Evolutionary conservation across 2,329 filamentous ascomycete species (phyloP), one percentile per base, ranked within the genome.

Genomic region (Elsinoe necatrix): DNA sequence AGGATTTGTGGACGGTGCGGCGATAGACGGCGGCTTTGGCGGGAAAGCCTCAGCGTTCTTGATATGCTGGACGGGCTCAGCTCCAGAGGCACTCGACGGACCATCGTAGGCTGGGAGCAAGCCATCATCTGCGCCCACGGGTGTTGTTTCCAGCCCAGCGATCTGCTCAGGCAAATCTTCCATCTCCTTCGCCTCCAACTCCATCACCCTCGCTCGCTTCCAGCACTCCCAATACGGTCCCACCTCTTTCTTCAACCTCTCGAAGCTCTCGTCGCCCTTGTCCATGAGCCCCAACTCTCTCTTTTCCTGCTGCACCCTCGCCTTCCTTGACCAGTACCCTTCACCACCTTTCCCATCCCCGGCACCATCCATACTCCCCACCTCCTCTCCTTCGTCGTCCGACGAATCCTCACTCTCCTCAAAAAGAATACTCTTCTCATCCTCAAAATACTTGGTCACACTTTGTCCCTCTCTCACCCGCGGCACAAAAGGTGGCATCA

Each of bases 361-460:
- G 12, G 14, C 23, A 6, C 29, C 57, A 14, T 48, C 39, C 25
- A 48, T 20, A 43, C 52, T 39, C 12, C 34, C 45, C 3, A 29
- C 27, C 48, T 14, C 34, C 9, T 11, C 29, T 5, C 16, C 39
- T 45, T 18, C 54, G 9, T 37, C 39, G 14, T n/a, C 23, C 4
- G 31, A 18, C 7, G 31, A 14, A 9, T 6, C 42, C 20, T 39
- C 41, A 31, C 54, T 56, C 16, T 65, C 63, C n/a, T 65, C 68
- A 16, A 67, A 73, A 59, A 76, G 64, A 54, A 92, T 82, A 25
- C 85, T 77, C 39, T 87, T 83, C 61, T 89, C 87, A 51, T 90
- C 85, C 58, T 95, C 88, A 66, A 97, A 97, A 68, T 95, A 97
- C 64, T 86, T 88, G 0, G 90, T 93, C 66, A 78, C 74, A 12